These are phyloP conservation scores for Echites panduratus DNA, from an alignment of 257 asterid genomes.

Conservation along the genomic window DNA sequence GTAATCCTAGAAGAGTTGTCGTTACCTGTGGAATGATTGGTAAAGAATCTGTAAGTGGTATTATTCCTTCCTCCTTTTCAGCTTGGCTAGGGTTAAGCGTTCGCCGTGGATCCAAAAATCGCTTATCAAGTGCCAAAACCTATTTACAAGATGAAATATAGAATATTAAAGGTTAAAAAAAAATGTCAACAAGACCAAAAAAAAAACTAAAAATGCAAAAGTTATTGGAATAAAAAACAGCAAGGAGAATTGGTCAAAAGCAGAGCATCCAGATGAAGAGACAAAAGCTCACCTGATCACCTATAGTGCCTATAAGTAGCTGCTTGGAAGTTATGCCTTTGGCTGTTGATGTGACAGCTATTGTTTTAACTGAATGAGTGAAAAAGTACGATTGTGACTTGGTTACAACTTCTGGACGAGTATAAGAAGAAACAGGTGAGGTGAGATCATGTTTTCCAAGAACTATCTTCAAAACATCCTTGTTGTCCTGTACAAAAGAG, in stretches of 20 bases:
- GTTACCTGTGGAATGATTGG: conserved; percentile 92
- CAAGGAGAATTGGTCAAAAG: conserved; percentile 11
- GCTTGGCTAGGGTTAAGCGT: conserved; percentile 87
- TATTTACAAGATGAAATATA: conserved; percentile 18
- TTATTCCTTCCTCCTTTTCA: conserved; percentile 98
- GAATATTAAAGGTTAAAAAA: neutral
- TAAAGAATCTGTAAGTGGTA: conserved; percentile 91
- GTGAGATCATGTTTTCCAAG: conserved; percentile 87
- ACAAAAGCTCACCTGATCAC: conserved; percentile 67
- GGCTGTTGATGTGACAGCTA: conserved; percentile 87
- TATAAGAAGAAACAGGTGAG: conserved; percentile 79
- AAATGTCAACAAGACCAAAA: neutral
- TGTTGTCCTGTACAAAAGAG: conserved; percentile 68
- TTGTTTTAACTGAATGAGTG: conserved; percentile 66
- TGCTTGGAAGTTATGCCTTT: conserved; percentile 98
- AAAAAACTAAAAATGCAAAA: neutral
- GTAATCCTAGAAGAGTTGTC: no score
- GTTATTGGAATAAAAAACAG: conserved; percentile 1
- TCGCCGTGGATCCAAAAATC: conserved; percentile 88
- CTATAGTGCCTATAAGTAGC: conserved; percentile 88
- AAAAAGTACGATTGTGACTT: conserved; percentile 90
- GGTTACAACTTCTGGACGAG: conserved; percentile 77
- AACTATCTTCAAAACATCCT: conserved; percentile 83
- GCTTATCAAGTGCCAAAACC: conserved; percentile 99
- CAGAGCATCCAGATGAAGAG: conserved; percentile 6